Evolutionary conservation across 257 asterid genomes (phyloP).

Genomic region (Solanum peruvianum): DNA sequence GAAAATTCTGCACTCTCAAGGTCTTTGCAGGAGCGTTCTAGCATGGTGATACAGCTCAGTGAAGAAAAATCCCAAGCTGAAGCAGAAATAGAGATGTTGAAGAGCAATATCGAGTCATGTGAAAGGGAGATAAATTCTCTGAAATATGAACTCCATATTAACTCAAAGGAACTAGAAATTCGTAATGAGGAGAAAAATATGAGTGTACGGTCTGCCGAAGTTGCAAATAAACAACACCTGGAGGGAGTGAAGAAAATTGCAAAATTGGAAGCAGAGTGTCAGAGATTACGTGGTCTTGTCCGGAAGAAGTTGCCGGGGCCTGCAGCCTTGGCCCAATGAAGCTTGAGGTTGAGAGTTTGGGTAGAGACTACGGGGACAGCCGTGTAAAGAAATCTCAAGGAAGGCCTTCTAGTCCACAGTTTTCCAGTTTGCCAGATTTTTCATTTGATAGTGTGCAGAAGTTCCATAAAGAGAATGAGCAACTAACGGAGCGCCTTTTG

Average conservation of each 20-base stretch:
- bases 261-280: conserved; percentile 94
- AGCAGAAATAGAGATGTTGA: conserved; percentile 59
- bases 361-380: conserved; percentile 68
- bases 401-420: conserved; percentile 60
- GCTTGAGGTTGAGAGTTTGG: conserved; percentile 83
- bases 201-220: conserved; percentile 92
- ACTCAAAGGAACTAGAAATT: conserved; percentile 77
- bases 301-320: conserved; percentile 94
- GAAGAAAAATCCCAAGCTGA: conserved; percentile 81
- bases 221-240: conserved; percentile 78
- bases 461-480: conserved; percentile 56
- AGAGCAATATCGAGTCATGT: conserved; percentile 51
- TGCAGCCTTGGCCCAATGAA: conserved; percentile 99
- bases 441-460: conserved; percentile 54
- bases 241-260: conserved; percentile 91
- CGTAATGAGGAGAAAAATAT: conserved; percentile 93
- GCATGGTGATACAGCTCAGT: conserved; percentile 64
- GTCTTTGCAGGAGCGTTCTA: conserved; percentile 89
- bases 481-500: conserved; percentile 64
- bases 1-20: conserved; percentile 80
- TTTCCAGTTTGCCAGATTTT: conserved; percentile 46
- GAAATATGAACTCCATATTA: conserved; percentile 74
- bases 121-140: conserved; percentile 74
- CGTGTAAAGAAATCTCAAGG: conserved; percentile 64
- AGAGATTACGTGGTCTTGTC: conserved; percentile 92